These are phyloP conservation scores for Ustilago loliicola DNA, from an alignment of 1,284 basidiomycete genomes.

Conservation along the genomic window DNA sequence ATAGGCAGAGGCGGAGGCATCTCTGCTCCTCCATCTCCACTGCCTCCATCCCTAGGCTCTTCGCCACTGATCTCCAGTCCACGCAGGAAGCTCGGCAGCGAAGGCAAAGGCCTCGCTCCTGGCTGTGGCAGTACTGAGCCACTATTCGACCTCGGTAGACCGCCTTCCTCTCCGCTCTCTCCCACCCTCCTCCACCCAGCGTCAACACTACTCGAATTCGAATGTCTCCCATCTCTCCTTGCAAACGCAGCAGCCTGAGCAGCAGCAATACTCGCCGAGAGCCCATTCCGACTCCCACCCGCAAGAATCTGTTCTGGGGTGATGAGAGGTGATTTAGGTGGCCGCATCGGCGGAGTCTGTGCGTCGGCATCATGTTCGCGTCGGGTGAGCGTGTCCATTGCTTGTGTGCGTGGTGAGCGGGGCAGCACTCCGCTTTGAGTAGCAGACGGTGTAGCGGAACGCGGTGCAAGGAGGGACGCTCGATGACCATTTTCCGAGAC, in stretches of 20 bases:
- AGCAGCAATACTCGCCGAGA: slow-evolving; percentile 45
- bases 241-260: slow-evolving; percentile 50
- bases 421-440: neutral
- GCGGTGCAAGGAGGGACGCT: neutral
- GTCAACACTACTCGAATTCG: slow-evolving; percentile 21
- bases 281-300: slow-evolving; percentile 25
- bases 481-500: neutral
- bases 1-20: slow-evolving; percentile 35
- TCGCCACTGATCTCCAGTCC: slow-evolving; percentile 26
- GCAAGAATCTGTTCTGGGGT: slow-evolving; percentile 43
- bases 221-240: slow-evolving; percentile 20
- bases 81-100: slow-evolving; percentile 18
- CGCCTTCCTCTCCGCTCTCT: neutral
- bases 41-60: neutral
- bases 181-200: neutral
- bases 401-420: slow-evolving; percentile 49
- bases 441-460: neutral
- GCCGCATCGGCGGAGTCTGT: slow-evolving; percentile 20
- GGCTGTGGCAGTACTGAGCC: neutral
- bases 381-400: slow-evolving; percentile 43
- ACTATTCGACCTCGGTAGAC: neutral
- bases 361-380: slow-evolving; percentile 17
- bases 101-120: slow-evolving; percentile 19
- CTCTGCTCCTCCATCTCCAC: neutral
- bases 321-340: slow-evolving; percentile 47